Percentiles rank a stretch among this genome's conserved stretches.
Evolutionary conservation across 768 basidiomycete species (phyloP).

Genomic region (Pholiota conissans): DNA sequence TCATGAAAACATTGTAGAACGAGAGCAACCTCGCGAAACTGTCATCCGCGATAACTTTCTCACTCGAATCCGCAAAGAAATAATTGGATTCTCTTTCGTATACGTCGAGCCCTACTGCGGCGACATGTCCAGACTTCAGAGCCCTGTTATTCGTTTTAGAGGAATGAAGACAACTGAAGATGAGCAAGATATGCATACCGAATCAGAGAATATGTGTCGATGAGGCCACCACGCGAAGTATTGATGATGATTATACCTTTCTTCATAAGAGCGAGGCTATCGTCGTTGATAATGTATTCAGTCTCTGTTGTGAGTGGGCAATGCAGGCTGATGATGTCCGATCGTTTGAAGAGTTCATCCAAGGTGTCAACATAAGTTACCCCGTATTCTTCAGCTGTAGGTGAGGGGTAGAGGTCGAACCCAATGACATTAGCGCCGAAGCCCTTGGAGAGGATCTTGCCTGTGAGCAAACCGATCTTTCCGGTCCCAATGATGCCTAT

Average conservation of each 20-base stretch:
- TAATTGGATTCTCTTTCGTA: slow-evolving; percentile 41
- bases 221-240: slow-evolving; percentile 42
- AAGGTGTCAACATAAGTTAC: slow-evolving; percentile 36
- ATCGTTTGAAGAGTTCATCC: slow-evolving; percentile 33
- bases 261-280: slow-evolving; percentile 37
- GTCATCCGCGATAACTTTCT: slow-evolving; percentile 45
- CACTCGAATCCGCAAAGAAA: slow-evolving; percentile 44
- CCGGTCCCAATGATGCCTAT: slow-evolving; percentile 46
- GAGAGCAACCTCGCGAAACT: slow-evolving; percentile 43
- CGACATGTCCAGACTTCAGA: slow-evolving; percentile 37
- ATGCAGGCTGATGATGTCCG: slow-evolving; percentile 44
- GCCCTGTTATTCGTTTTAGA: slow-evolving; percentile 21
- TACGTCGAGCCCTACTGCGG: slow-evolving; percentile 45
- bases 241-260: slow-evolving; percentile 42
- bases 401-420: slow-evolving; percentile 38
- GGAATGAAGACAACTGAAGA: background rate
- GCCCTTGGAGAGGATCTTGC: slow-evolving; percentile 39
- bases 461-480: slow-evolving; percentile 42
- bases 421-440: slow-evolving; percentile 40
- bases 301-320: slow-evolving; percentile 38
- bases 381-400: slow-evolving; percentile 33
- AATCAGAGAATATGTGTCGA: slow-evolving; percentile 41
- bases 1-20: slow-evolving; percentile 48
- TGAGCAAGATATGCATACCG: slow-evolving; percentile 23
- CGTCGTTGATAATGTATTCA: slow-evolving; percentile 42